Evolutionary conservation across 2,329 filamentous ascomycete species (phyloP), one percentile per base, ranked within the genome.

Genomic region (Diaporthe sp.): DNA sequence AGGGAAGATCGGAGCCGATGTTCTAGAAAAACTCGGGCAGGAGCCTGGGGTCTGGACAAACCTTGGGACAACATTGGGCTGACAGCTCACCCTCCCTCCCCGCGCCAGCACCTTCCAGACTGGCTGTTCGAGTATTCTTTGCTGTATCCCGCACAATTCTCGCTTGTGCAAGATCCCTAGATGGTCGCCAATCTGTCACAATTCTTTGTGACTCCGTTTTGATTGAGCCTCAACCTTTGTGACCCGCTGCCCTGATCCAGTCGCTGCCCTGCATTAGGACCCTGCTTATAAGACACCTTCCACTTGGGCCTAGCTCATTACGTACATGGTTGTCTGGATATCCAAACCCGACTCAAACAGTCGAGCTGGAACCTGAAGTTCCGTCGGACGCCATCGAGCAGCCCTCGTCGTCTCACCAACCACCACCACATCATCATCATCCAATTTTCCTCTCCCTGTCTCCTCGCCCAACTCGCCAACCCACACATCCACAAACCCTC

Each of bases 1-100:
- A 55, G 34, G 49, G 31, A 55, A 42, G 49, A 55, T 55, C 65
- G 25, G 65, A 70, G 49, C 49, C 49, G 65, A 55, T 22, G 49
- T 55, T 70, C 65, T 70, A 70, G 65, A 70, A 70, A 70, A 68
- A 70, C 25, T 55, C 65, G n/a, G 65, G 65, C 44, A 49, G 44
- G 28, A 49, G 42, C 37, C 60, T 37, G 37, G 31, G 31, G 47
- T 49, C 61, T 68, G 65, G 47, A 28, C 31, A 70, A 28, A 42
- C 65, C 31, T 42, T 53, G 47, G 65, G 65, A 28, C 49, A 70
- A 70, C 34, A 70, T 70, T 70, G 65, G 65, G 65, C 65, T 70
- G 34, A 70, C n/a, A 70, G 49, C 49, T 53, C 65, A 42, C 61
- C 42, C 61, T n/a, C 61, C 39, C 55, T 20, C 61, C 42, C 42